Evolutionary conservation across 768 basidiomycete species (phyloP).

Genomic region (Vararia minispora): DNA sequence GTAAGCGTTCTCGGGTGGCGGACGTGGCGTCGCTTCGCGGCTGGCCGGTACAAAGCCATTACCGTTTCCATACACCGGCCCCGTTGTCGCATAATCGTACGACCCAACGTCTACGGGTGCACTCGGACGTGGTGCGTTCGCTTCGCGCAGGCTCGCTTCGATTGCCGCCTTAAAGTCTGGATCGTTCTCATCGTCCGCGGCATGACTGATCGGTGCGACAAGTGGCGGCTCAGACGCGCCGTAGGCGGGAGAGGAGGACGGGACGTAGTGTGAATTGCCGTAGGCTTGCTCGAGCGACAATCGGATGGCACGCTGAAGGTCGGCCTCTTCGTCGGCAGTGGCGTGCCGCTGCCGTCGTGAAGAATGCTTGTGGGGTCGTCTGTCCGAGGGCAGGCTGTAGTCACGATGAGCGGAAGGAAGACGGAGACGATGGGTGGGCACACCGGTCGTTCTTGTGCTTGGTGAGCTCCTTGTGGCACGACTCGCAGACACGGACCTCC

Average conservation of each 20-base stretch:
- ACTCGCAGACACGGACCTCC: constrained; percentile 89
- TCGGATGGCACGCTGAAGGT: constrained; percentile 89
- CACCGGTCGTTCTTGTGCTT: constrained; percentile 54
- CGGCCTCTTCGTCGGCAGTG: too few relatives aligned
- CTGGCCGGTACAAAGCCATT: constrained; percentile 34
- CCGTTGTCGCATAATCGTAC: constrained; percentile 17
- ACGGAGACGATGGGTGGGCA: constrained; percentile 13
- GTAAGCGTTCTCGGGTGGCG: constrained; percentile 56
- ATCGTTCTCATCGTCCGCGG: constrained; percentile 77
- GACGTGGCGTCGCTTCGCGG: constrained; percentile 27
- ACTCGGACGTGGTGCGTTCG: constrained; percentile 64
- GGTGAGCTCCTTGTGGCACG: constrained; percentile 69
- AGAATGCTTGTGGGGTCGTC: constrained; percentile 39
- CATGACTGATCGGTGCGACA: constrained; percentile 22
- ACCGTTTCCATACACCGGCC: too few relatives aligned
- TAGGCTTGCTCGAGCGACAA: constrained; percentile 73
- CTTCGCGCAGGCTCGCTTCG: constrained; percentile 88
- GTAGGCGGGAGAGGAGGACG: constrained; percentile 49
- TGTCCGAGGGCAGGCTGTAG: constrained; percentile 13
- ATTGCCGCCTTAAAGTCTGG: constrained; percentile 90
- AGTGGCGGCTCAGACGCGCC: constrained; percentile 58
- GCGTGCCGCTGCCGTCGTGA: too few relatives aligned
- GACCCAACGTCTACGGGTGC: constrained; percentile 53
- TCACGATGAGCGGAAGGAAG: constrained; percentile 13
- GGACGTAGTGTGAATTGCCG: constrained; percentile 46